A percentile compares a stretch with the other conserved stretches of the same genome.
Conservation (phyloP, 768 basidiomycete genomes). For the Cantharellus anzutake region DNA sequence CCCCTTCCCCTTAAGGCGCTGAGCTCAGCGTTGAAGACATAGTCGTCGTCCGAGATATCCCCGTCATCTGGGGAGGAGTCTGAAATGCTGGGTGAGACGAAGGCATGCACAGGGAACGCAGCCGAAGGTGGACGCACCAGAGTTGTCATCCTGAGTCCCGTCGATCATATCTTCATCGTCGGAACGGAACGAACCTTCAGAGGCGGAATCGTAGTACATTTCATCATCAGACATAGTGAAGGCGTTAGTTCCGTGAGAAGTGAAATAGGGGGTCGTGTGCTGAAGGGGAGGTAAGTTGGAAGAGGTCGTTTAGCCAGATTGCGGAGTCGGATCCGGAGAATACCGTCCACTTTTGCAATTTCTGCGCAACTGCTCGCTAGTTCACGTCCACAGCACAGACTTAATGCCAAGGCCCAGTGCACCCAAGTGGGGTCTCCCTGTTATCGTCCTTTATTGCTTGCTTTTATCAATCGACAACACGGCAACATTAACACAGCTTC, state of each 20-base stretch:
- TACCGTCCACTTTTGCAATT: too few relatives aligned
- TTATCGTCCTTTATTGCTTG: too few relatives aligned
- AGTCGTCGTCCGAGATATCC: constrained; percentile 34
- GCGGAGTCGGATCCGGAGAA: too few relatives aligned
- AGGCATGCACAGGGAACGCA: constrained; percentile 5
- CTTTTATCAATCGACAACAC: too few relatives aligned
- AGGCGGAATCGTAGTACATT: constrained; percentile 10
- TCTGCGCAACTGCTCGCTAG: too few relatives aligned
- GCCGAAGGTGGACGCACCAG: constrained; percentile 1
- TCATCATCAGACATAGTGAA: constrained; percentile 4
- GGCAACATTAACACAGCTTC: too few relatives aligned
- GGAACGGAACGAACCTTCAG: constrained; percentile 9
- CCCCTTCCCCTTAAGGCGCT: constrained; percentile 31
- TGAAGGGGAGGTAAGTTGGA: neutral
- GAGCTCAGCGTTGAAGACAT: constrained; percentile 8
- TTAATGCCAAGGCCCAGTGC: too few relatives aligned
- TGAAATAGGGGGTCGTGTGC: neutral
- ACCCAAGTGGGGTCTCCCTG: too few relatives aligned
- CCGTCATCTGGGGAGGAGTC: too few relatives aligned
- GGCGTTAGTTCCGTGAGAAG: neutral
- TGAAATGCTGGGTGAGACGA: constrained; percentile 11
- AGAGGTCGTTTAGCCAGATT: neutral
- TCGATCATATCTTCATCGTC: constrained; percentile 10
- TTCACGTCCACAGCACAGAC: too few relatives aligned
- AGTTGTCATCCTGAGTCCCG: constrained; percentile 11